A percentile compares a stretch with the other conserved stretches of the same genome.
phyloP scores from a whole-genome alignment of 2,329 filamentous ascomycete genomes.

The Nemania sp. region DNA sequence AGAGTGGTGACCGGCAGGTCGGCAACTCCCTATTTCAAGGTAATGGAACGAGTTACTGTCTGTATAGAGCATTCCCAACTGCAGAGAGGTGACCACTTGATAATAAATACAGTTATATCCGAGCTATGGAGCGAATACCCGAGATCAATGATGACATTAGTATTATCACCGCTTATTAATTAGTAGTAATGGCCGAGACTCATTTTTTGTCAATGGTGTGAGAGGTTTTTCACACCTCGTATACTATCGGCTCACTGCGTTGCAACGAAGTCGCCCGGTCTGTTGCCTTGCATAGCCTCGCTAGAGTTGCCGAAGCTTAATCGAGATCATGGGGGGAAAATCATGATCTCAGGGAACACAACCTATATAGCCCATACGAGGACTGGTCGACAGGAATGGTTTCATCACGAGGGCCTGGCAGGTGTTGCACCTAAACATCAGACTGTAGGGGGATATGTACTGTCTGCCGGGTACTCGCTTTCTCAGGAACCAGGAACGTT shows the following conservation, averaged over 20 bases:
- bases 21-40: slow-evolving; percentile 10
- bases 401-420: slow-evolving; percentile 10
- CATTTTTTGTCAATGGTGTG: slow-evolving; percentile 16
- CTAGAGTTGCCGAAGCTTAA: slow-evolving; percentile 17
- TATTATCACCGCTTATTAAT: neutral
- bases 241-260: slow-evolving; percentile 19
- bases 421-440: slow-evolving; percentile 29
- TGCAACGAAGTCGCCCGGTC: slow-evolving; percentile 15
- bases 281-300: slow-evolving; percentile 23
- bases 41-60: neutral
- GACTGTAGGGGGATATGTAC: slow-evolving; percentile 34
- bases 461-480: slow-evolving; percentile 41
- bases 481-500: slow-evolving; percentile 41
- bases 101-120: slow-evolving; percentile 1
- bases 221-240: slow-evolving; percentile 20
- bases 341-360: slow-evolving; percentile 39
- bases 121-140: neutral
- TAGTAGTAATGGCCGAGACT: neutral
- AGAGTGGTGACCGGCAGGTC: neutral
- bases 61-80: neutral
- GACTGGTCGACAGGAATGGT: slow-evolving; percentile 3
- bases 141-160: neutral
- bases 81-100: neutral
- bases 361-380: slow-evolving; percentile 18
- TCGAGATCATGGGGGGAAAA: slow-evolving; percentile 18